Evolutionary conservation across 768 basidiomycete species (phyloP).

Genomic region (Mycena belliarum): DNA sequence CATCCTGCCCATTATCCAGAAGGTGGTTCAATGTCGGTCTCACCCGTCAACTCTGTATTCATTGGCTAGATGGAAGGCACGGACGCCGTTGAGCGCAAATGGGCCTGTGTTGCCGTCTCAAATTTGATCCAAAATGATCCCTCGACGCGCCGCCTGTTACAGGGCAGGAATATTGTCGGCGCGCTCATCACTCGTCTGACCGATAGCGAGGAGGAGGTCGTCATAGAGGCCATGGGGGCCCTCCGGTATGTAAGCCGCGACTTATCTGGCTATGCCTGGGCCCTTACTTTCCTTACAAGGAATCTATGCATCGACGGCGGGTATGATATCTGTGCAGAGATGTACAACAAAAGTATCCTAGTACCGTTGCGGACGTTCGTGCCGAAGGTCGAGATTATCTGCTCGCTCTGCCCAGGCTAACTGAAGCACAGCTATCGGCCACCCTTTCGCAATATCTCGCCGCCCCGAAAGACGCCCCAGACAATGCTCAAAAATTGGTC

Average conservation of each 20-base stretch:
- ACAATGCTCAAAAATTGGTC: conserved; percentile 72
- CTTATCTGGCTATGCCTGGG: not conserved
- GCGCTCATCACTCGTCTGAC: conserved; percentile 83
- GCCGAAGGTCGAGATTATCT: conserved; percentile 58
- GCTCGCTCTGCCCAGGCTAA: not conserved
- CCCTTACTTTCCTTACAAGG: conserved; percentile 44
- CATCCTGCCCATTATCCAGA: conserved; percentile 87
- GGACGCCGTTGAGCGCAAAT: conserved; percentile 82
- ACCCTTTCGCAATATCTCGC: conserved; percentile 69
- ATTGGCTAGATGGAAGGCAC: conserved; percentile 66
- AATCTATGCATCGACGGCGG: conserved; percentile 96
- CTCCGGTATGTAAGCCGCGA: conserved; percentile 61
- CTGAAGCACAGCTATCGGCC: conserved; percentile 61
- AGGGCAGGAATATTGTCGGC: conserved; percentile 89
- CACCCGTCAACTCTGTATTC: not conserved
- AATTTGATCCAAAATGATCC: conserved; percentile 95
- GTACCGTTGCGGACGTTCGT: conserved; percentile 74
- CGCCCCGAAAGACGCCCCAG: conserved; percentile 60
- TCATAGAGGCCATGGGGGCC: conserved; percentile 87
- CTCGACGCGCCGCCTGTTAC: conserved; percentile 84
- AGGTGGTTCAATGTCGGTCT: conserved; percentile 51
- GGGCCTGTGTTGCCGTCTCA: conserved; percentile 96
- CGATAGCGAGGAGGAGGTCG: conserved; percentile 87
- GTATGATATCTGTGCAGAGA: conserved; percentile 92
- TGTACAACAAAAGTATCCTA: conserved; percentile 95